Percentiles rank a stretch among this genome's conserved stretches.
Conservation (phyloP, 352 stramenopile genomes). For the Pythium dissotocum region DNA sequence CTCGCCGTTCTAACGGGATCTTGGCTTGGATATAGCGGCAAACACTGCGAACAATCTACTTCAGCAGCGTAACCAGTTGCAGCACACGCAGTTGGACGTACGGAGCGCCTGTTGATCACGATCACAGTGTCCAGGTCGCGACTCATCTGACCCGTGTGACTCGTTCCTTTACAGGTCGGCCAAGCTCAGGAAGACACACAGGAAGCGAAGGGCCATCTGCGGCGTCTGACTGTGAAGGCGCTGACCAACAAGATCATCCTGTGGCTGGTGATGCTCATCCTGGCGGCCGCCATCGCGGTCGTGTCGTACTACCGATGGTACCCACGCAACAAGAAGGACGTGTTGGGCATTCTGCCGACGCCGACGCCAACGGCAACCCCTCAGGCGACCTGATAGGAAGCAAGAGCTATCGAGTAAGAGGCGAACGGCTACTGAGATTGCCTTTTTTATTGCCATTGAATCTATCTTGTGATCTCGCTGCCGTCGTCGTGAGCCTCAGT, state of each 20-base stretch:
- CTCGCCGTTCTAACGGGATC: background rate
- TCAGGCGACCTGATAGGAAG: background rate
- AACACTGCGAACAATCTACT: constrained; percentile 74
- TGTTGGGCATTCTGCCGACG: constrained; percentile 47
- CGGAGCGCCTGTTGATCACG: constrained; percentile 11
- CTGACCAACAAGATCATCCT: constrained; percentile 63
- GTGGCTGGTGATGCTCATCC: constrained; percentile 58
- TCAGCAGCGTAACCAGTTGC: constrained; percentile 66
- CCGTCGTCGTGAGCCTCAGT: background rate
- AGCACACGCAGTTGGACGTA: constrained; percentile 64
- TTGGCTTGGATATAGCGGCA: constrained; percentile 33
- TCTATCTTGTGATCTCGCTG: background rate
- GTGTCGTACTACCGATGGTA: constrained; percentile 85
- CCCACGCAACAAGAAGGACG: constrained; percentile 66
- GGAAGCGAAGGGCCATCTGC: constrained; percentile 54
- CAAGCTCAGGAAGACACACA: constrained; percentile 67
- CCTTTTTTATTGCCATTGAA: background rate
- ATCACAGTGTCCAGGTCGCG: background rate
- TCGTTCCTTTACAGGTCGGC: constrained; percentile 36
- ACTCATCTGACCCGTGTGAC: background rate
- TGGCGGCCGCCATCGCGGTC: constrained; percentile 52
- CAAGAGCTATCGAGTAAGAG: background rate
- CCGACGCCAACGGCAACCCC: constrained; percentile 1
- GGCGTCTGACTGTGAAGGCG: constrained; percentile 58
- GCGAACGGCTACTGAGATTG: too few species aligned